Percentiles rank a stretch among this genome's conserved stretches.
Conservation (phyloP, 2,329 filamentous ascomycete species). For the Fusarium nelsonii region DNA sequence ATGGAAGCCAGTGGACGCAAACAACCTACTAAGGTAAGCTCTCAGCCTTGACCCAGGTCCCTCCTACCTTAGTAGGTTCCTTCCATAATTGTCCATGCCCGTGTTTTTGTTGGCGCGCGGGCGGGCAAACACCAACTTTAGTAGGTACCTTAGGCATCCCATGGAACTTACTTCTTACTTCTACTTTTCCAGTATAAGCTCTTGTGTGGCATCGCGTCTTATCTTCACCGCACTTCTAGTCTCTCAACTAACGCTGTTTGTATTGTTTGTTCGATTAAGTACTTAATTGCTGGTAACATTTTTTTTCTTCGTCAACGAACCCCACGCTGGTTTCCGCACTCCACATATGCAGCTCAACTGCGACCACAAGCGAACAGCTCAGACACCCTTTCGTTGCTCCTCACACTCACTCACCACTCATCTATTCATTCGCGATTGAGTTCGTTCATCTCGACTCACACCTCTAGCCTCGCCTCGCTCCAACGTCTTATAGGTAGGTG, state of each 20-base stretch:
- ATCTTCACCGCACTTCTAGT: constrained; percentile 30
- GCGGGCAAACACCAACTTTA: neutral
- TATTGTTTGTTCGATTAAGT: constrained; percentile 3
- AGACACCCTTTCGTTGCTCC: constrained; percentile 48
- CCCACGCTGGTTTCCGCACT: constrained; percentile 52
- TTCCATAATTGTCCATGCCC: no score
- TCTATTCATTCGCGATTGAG: constrained; percentile 16
- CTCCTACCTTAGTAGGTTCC: constrained; percentile 7
- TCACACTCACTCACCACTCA: constrained; percentile 23
- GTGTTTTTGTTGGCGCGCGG: neutral
- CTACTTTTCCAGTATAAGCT: constrained; percentile 15
- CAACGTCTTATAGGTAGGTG: constrained; percentile 5
- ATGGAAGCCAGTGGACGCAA: no score
- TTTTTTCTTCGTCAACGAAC: constrained; percentile 50
- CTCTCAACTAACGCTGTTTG: neutral
- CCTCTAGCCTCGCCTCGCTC: constrained; percentile 30
- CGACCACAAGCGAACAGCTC: constrained; percentile 50
- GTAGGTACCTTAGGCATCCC: no score
- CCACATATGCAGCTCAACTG: constrained; percentile 50
- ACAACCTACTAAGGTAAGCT: constrained; percentile 14
- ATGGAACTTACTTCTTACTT: constrained; percentile 10
- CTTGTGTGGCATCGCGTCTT: constrained; percentile 20
- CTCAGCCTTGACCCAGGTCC: constrained; percentile 25
- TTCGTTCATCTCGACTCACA: constrained; percentile 19
- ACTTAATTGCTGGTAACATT: constrained; percentile 29